These are phyloP conservation scores for Hydnum rufescens DNA, from an alignment of 768 basidiomycete genomes.

Conservation along the genomic window DNA sequence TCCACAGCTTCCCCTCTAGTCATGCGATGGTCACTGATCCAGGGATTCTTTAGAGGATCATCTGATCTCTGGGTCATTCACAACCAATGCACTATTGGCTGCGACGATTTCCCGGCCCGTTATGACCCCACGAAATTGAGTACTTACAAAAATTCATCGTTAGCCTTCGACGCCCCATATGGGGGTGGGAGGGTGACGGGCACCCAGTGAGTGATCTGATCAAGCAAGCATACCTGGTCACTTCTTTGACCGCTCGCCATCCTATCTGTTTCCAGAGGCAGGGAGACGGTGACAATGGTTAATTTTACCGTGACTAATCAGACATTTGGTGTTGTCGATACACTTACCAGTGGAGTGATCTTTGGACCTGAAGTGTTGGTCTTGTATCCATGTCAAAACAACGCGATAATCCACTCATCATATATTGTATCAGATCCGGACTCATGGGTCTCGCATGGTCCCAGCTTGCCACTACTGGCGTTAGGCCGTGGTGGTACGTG, in stretches of 20 bases:
- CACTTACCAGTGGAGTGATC: neutral
- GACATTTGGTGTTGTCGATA: constrained; percentile 4
- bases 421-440: constrained; percentile 2
- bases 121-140: neutral
- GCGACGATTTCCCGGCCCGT: neutral
- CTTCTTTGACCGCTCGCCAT: neutral
- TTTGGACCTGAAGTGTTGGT: too few species aligned
- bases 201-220: neutral
- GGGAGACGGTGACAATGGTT: constrained; percentile 8
- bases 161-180: neutral
- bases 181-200: neutral
- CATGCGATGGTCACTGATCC: neutral
- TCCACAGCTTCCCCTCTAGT: constrained; percentile 19
- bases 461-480: constrained; percentile 5
- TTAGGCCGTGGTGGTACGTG: constrained; percentile 5
- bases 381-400: too few species aligned
- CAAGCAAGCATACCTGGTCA: too few species aligned
- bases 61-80: constrained; percentile 69
- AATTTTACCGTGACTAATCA: constrained; percentile 9
- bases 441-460: constrained; percentile 12
- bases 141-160: neutral
- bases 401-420: too few species aligned
- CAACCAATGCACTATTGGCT: constrained; percentile 8
- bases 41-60: constrained; percentile 25
- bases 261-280: neutral